phyloP scores from a whole-genome alignment of 768 basidiomycete genomes.

The Tremella yokohamensis region DNA sequence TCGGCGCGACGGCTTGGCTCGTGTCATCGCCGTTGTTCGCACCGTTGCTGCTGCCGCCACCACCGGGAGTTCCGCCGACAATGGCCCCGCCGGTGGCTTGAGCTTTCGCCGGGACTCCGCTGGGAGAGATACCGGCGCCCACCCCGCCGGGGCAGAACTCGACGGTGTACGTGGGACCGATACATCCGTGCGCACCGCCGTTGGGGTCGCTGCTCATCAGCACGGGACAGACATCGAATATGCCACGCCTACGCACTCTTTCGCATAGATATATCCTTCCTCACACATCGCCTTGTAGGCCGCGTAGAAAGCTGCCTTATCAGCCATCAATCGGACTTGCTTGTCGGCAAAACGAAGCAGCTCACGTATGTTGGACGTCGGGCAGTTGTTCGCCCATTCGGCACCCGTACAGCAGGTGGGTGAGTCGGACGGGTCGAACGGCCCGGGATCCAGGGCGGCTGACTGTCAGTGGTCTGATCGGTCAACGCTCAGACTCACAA shows the following conservation, averaged over 20 bases:
- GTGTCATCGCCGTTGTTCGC: too few relatives aligned
- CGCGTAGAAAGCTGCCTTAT: slow-evolving; percentile 20
- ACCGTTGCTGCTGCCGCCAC: too few relatives aligned
- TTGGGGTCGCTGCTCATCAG: neutral
- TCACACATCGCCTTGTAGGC: slow-evolving; percentile 17
- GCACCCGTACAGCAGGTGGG: slow-evolving; percentile 11
- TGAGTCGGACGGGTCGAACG: slow-evolving; percentile 13
- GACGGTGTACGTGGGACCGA: slow-evolving; percentile 20
- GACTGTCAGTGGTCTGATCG: neutral
- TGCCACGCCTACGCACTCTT: slow-evolving; percentile 18
- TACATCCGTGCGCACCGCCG: neutral
- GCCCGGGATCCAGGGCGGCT: neutral
- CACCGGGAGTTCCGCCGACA: neutral
- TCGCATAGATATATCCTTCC: slow-evolving; percentile 19
- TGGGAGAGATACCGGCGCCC: slow-evolving; percentile 17
- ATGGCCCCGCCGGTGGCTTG: neutral
- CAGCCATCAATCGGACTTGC: too few relatives aligned
- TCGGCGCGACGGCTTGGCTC: too few relatives aligned
- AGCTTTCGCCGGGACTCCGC: neutral
- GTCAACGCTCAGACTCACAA: slow-evolving; percentile 12
- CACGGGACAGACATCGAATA: neutral
- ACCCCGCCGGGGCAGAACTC: slow-evolving; percentile 25
- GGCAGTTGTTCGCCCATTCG: slow-evolving; percentile 6
- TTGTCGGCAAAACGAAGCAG: neutral
- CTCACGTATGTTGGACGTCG: slow-evolving; percentile 18